Percentiles rank a stretch among this genome's conserved stretches.
Evolutionary conservation across 768 basidiomycete species (phyloP).

Genomic region (Asterophora lycoperdoides): DNA sequence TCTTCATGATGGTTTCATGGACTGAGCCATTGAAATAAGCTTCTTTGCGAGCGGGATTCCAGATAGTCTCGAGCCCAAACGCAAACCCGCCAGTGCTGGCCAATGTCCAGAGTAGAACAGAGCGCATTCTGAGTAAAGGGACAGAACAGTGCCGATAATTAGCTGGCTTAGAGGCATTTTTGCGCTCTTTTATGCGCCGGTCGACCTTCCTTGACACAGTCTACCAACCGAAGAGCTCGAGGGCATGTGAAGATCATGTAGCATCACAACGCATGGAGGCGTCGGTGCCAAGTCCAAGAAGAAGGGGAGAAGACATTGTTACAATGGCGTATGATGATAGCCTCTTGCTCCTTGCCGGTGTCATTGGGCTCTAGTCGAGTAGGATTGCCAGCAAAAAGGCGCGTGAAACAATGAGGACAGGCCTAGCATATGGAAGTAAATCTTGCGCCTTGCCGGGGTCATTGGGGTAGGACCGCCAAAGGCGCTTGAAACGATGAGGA

Average conservation of each 20-base stretch:
- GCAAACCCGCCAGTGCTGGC: not conserved
- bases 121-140: not conserved
- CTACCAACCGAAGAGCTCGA: no score
- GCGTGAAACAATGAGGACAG: no score
- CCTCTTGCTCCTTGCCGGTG: no score
- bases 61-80: not conserved
- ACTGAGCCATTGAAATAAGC: not conserved
- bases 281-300: conserved; percentile 5
- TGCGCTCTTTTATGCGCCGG: not conserved
- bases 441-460: no score
- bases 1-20: conserved; percentile 2
- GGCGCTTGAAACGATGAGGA: no score
- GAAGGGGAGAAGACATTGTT: not conserved
- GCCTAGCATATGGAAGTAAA: no score
- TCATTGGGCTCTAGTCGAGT: no score
- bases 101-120: not conserved
- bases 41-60: not conserved
- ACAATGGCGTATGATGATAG: no score
- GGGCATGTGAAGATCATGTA: not conserved
- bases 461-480: no score
- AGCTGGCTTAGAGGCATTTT: not conserved
- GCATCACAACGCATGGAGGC: not conserved
- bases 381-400: no score
- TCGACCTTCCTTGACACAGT: not conserved
- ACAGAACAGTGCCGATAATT: not conserved